Percentiles rank a stretch among this genome's conserved stretches.
phyloP scores from a whole-genome alignment of 2,329 filamentous ascomycete species.

The Aschersonia sp. region DNA sequence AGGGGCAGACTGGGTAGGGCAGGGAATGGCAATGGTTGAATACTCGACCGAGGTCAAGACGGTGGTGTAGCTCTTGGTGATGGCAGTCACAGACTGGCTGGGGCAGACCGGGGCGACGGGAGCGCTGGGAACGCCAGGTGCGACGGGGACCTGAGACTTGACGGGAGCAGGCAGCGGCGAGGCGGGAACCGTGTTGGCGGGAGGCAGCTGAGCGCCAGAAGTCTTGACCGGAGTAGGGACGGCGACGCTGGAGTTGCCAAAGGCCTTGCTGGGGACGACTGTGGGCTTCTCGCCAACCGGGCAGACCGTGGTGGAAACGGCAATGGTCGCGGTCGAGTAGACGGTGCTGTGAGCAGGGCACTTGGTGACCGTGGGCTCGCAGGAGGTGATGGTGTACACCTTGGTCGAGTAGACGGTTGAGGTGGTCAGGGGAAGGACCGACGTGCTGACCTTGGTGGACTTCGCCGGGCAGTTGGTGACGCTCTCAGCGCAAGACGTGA shows the following conservation, averaged over 20 bases:
- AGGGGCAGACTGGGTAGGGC: slow-evolving; percentile 17
- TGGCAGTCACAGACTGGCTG: slow-evolving; percentile 29
- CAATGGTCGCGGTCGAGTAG: slow-evolving; percentile 20
- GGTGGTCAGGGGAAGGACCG: slow-evolving; percentile 28
- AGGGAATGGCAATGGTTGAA: slow-evolving; percentile 30
- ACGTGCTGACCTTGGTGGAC: slow-evolving; percentile 22
- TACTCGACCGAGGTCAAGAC: slow-evolving; percentile 40
- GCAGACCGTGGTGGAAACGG: slow-evolving; percentile 26
- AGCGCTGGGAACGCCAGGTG: not conserved
- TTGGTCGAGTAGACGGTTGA: slow-evolving; percentile 42
- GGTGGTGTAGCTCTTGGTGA: slow-evolving; percentile 41
- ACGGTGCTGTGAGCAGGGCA: slow-evolving; percentile 34
- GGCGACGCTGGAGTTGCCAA: slow-evolving; percentile 8
- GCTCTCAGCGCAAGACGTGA: slow-evolving; percentile 42
- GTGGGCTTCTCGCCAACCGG: slow-evolving; percentile 12
- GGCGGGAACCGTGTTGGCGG: not conserved
- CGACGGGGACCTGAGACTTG: not conserved
- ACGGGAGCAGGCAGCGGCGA: too few species aligned
- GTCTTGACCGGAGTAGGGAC: not conserved
- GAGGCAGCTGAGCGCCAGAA: slow-evolving; percentile 7
- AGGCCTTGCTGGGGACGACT: slow-evolving; percentile 6
- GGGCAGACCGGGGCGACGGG: slow-evolving; percentile 11
- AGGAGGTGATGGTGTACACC: slow-evolving; percentile 47
- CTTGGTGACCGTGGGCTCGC: slow-evolving; percentile 44
- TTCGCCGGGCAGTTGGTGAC: slow-evolving; percentile 46